These are phyloP conservation scores for Suhomyces canberraensis DNA, from an alignment of 805 yeast species.

Conservation along the genomic window DNA sequence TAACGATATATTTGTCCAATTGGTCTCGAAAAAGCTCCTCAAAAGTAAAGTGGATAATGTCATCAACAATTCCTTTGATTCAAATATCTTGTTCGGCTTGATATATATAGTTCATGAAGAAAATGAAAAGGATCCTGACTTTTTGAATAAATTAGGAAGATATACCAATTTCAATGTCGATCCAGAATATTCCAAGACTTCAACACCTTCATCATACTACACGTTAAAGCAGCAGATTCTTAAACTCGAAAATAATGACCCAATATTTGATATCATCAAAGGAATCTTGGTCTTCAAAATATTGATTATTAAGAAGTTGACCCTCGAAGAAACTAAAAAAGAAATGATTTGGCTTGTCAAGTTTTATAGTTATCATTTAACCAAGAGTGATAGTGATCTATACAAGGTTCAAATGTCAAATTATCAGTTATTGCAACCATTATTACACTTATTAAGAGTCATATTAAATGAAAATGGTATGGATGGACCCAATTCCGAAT, in stretches of 20 bases:
- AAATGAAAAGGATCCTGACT: conserved; percentile 1
- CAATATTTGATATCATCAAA: conserved; percentile 12
- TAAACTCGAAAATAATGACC: conserved; percentile 5
- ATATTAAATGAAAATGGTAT: conserved; percentile 13
- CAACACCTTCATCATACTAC: not conserved
- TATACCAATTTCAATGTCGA: conserved; percentile 11
- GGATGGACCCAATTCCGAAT: conserved; percentile 6
- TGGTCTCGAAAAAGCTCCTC: conserved; percentile 6
- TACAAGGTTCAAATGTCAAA: conserved; percentile 25
- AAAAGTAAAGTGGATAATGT: conserved; percentile 4
- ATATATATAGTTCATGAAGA: conserved; percentile 7
- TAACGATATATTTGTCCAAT: conserved; percentile 12
- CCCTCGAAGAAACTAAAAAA: conserved; percentile 11
- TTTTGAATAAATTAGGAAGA: conserved; percentile 5
- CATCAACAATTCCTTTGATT: conserved; percentile 8
- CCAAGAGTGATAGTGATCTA: conserved; percentile 12
- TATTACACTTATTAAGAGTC: conserved; percentile 29
- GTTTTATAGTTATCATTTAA: conserved; percentile 12
- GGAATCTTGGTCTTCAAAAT: conserved; percentile 20
- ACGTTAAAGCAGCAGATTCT: conserved; percentile 6
- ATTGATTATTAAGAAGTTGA: conserved; percentile 18
- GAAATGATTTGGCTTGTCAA: conserved; percentile 18
- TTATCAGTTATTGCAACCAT: conserved; percentile 30
- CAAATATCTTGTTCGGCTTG: conserved; percentile 10
- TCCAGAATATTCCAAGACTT: not conserved